Base-by-base conservation (phyloP, 352 stramenopile species). In the Pythium sukuiense region DNA sequence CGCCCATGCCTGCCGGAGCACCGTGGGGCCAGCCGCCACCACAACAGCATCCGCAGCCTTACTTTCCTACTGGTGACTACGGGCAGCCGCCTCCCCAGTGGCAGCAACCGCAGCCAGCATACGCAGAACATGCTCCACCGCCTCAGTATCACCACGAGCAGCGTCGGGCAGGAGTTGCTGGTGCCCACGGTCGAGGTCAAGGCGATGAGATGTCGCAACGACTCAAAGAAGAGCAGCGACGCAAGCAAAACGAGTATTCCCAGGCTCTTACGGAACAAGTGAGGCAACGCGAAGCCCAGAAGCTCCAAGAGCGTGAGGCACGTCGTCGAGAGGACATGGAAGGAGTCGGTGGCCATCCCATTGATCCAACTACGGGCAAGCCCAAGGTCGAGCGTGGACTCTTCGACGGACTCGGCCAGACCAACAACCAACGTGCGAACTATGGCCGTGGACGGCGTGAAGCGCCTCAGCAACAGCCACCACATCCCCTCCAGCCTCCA, bases 191-290 rank as follows among this genome's bases (percentile, higher is more conserved):
- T 11, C 63, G 67, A 24, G 24, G 35, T 14, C 55, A 41, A 24
- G 32, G 30, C 3, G 72, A 78, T 27, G 56, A 64, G 1, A 16
- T 67, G 11, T 32, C 59, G 5, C 24, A 59, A n/a, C 70, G 79
- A 13, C 49, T 63, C 27, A 85, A 85, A 12, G 79, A 87, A 8
- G 79, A 87, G 52, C 79, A 88, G 67, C 70, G 81, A 16, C 79
- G 79, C 9, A 62, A 70, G 26, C 81, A 89, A 61, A 71, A 81
- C 3, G 79, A 83, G 48, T 89, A 89, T 49, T 79, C 79, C 0
- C 75, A 81, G 48, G 81, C 79, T 11, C 63, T 90, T 1, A 72
- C 77, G 3, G 70, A 90, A 48, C 81, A 88, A 55, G 79, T 88
- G 11, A 77, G 77, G 6, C 73, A 85, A 63, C 79, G 72, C 3